Evolutionary conservation across 257 asterid species (phyloP).

Genomic region (Solanum etuberosum): DNA sequence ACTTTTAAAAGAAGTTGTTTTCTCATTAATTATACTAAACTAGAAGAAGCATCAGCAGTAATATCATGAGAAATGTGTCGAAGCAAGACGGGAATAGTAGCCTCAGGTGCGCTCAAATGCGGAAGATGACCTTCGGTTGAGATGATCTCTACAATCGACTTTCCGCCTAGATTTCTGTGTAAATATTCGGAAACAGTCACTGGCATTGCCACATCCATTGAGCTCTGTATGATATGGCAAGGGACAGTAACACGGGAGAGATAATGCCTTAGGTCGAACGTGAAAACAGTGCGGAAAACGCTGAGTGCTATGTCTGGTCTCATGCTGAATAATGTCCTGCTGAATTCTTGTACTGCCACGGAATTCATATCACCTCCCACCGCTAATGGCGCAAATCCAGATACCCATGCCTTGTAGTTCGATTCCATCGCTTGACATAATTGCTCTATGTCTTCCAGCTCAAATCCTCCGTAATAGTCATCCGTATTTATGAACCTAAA

Average conservation of each 20-base stretch:
- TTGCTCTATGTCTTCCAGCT: constrained; percentile 10
- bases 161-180: constrained; percentile 12
- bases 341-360: constrained; percentile 17
- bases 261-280: constrained; percentile 6
- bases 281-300: constrained; percentile 11
- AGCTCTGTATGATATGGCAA: constrained; percentile 19
- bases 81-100: constrained; percentile 9
- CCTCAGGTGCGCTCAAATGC: constrained; percentile 16
- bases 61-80: constrained; percentile 8
- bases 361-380: constrained; percentile 22
- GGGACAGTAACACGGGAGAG: constrained; percentile 10
- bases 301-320: constrained; percentile 23
- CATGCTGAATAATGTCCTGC: constrained; percentile 18
- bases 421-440: constrained; percentile 12
- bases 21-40: background rate
- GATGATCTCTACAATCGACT: constrained; percentile 15
- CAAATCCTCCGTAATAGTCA: constrained; percentile 23
- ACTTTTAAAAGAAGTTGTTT: background rate
- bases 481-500: constrained; percentile 16
- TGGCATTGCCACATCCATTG: constrained; percentile 15
- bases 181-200: constrained; percentile 10
- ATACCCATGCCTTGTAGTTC: constrained; percentile 17
- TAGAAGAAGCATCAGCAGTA: background rate
- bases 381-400: constrained; percentile 20
- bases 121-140: constrained; percentile 24